Conservation (phyloP, 306 rosid species). For the Malus asiatica region DNA sequence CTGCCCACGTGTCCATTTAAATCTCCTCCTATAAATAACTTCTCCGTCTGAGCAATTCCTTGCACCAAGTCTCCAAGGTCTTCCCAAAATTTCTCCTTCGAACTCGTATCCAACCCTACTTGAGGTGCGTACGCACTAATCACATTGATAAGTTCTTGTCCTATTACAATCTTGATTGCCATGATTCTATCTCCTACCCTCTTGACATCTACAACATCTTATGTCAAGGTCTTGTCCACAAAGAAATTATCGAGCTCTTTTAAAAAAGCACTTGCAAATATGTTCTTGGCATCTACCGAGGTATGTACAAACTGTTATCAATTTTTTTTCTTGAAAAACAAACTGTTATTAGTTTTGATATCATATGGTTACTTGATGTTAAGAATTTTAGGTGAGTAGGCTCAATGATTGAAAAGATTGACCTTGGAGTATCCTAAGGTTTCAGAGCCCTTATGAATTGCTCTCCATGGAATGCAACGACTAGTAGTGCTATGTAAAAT, state of each 20-base stretch:
- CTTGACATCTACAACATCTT: too few species aligned
- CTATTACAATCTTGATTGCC: too few species aligned
- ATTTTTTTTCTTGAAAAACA: not conserved
- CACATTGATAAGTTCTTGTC: too few species aligned
- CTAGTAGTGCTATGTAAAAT: not conserved
- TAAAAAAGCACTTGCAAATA: slow-evolving; percentile 91
- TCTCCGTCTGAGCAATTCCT: too few species aligned
- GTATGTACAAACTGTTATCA: slow-evolving; percentile 32
- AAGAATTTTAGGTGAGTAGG: not conserved
- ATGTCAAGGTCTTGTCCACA: slow-evolving; percentile 9
- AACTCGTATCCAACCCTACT: too few species aligned
- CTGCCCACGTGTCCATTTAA: too few species aligned
- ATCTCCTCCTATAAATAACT: too few species aligned
- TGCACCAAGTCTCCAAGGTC: too few species aligned
- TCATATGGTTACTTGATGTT: not conserved
- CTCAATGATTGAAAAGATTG: not conserved
- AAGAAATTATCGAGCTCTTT: slow-evolving; percentile 61
- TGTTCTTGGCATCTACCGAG: slow-evolving; percentile 97
- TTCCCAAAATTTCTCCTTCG: too few species aligned
- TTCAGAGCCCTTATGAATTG: not conserved
- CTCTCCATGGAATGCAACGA: not conserved
- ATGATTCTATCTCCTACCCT: too few species aligned
- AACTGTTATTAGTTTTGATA: not conserved
- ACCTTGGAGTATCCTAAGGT: not conserved
- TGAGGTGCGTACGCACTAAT: too few species aligned